Evolutionary conservation across 768 basidiomycete species (phyloP).

Genomic region (Trametes cubensis): DNA sequence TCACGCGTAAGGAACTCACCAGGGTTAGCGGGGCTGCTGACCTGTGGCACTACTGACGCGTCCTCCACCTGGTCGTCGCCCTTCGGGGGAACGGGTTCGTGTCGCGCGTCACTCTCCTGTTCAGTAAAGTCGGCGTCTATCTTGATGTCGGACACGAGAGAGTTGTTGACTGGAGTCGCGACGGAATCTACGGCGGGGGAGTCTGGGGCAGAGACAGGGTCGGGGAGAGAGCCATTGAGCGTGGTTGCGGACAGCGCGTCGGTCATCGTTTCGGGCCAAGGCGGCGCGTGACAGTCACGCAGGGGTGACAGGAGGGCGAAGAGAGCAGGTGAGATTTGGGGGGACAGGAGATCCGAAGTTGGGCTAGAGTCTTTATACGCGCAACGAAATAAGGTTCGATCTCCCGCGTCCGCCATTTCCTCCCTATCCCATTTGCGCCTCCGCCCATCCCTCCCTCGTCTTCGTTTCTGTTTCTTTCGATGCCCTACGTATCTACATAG

Average conservation of each 20-base stretch:
- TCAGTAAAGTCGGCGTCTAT: slow-evolving; percentile 64
- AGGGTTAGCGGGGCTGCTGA: slow-evolving; percentile 50
- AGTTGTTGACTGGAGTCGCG: slow-evolving; percentile 59
- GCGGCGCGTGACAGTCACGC: slow-evolving; percentile 76
- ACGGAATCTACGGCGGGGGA: slow-evolving; percentile 52
- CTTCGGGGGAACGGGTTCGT: slow-evolving; percentile 59
- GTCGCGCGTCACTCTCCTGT: slow-evolving; percentile 68
- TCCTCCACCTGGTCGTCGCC: slow-evolving; percentile 46
- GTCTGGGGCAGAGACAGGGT: slow-evolving; percentile 34
- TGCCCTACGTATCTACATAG: slow-evolving; percentile 21
- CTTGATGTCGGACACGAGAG: slow-evolving; percentile 55
- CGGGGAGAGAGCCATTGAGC: slow-evolving; percentile 29
- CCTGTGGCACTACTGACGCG: slow-evolving; percentile 49
- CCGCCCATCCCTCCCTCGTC: slow-evolving; percentile 28
- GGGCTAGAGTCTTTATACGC: slow-evolving; percentile 79
- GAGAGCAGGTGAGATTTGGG: slow-evolving; percentile 61
- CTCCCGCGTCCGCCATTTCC: slow-evolving; percentile 58
- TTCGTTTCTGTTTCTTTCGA: slow-evolving; percentile 8
- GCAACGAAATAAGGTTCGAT: slow-evolving; percentile 82
- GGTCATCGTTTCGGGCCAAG: slow-evolving; percentile 51
- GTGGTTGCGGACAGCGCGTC: slow-evolving; percentile 43
- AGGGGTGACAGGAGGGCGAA: slow-evolving; percentile 35
- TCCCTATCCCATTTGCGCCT: slow-evolving; percentile 30
- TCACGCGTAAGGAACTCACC: slow-evolving; percentile 39
- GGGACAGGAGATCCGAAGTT: slow-evolving; percentile 65